phyloP scores from a whole-genome alignment of 1,284 basidiomycete species.

The Crocinoboletus sp. region DNA sequence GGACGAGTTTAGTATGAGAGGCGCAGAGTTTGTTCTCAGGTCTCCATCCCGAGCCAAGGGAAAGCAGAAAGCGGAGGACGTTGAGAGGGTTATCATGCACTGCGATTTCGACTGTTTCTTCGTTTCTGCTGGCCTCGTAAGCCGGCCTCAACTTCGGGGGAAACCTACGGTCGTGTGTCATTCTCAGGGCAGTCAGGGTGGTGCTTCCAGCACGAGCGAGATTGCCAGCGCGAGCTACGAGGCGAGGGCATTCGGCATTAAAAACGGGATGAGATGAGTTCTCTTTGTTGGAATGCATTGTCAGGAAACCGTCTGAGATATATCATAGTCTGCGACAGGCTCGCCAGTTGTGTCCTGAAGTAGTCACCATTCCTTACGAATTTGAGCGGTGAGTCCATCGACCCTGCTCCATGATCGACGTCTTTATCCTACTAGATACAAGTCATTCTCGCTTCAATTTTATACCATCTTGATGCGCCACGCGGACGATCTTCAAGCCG shows the following conservation, averaged over 20 bases:
- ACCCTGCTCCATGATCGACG: background rate
- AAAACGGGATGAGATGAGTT: constrained; percentile 88
- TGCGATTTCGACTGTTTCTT: constrained; percentile 99
- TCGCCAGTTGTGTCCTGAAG: constrained; percentile 66
- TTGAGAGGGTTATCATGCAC: constrained; percentile 79
- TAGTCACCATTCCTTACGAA: constrained; percentile 88
- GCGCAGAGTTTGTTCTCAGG: constrained; percentile 45
- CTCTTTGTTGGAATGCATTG: background rate
- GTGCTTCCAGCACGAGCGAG: constrained; percentile 81
- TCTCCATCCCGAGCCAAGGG: constrained; percentile 51
- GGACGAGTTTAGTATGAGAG: constrained; percentile 51
- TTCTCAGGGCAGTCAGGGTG: constrained; percentile 70
- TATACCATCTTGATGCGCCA: constrained; percentile 90
- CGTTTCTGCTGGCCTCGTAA: constrained; percentile 82
- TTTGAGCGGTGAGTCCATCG: constrained; percentile 58
- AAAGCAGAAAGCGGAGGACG: constrained; percentile 46
- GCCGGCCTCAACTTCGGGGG: constrained; percentile 73
- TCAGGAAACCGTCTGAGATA: background rate
- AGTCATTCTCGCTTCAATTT: constrained; percentile 77
- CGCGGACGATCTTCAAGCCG: constrained; percentile 91
- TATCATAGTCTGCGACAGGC: constrained; percentile 74
- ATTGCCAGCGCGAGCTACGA: constrained; percentile 96
- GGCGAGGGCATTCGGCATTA: constrained; percentile 82
- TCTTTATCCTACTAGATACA: constrained; percentile 55
- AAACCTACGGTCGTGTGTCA: constrained; percentile 95